Evolutionary conservation across 495 filamentous ascomycete species (phyloP), one percentile per base, ranked within the genome.

Genomic region (Corynascus novoguineensis): DNA sequence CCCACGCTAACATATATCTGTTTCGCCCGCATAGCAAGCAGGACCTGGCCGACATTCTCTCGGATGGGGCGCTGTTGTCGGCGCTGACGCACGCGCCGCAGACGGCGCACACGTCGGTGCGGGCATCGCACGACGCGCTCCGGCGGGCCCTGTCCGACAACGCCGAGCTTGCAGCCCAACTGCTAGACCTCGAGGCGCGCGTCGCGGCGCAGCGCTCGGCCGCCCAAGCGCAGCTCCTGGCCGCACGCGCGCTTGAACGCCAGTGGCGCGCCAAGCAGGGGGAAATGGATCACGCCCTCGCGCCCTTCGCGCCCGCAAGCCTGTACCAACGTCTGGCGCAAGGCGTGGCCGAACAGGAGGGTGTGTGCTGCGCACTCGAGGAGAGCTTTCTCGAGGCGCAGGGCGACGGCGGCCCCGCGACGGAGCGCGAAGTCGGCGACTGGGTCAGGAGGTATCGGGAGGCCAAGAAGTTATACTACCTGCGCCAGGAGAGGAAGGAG

Each of bases 221-320:
- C 8, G 85, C 88, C 0, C 89, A 97, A 68, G 83, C 86, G 2
- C 86, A 91, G 48, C 83, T 98, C 2, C 82, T 97, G 1, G 79
- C 84, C 3, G 82, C 92, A 19, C 87, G 89, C 64, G 89, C 87
- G 6, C 83, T 96, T 3, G 93, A 97, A 66, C 84, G 88, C n/a
- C 83, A 86, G 55, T 97, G 93, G 90, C 83, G 87, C 40, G 80
- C 84, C 45, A 95, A 95, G 68, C 89, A 97, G 68, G 76, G 79
- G 4, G 88, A 89, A 53, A 93, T 95, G 85, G 93, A 98, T 66
- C 71, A 79, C 5, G 89, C 88, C 9, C 74, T 98, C 46, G 83
- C 85, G 57, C 87, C 87, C 10, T 98, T 93, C 74, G 85, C 87
- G 32, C 89, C 92, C 0, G 88, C 86, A 40, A 84, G 83, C 40